Evolutionary conservation across 768 basidiomycete genomes (phyloP).

Genomic region (Suillus placidus): DNA sequence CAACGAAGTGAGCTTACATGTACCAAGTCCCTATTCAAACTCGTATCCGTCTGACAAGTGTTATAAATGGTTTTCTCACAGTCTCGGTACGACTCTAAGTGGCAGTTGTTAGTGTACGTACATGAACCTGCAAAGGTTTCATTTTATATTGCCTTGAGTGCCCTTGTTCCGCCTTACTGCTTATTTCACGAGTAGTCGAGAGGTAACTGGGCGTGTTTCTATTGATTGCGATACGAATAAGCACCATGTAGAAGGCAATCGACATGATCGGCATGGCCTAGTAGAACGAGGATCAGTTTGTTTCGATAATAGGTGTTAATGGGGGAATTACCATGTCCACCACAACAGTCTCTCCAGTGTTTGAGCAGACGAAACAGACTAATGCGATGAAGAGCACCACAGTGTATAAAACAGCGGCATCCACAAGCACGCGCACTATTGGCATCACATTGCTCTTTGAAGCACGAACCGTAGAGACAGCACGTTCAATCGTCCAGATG

Average conservation of each 20-base stretch:
- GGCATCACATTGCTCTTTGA: not conserved
- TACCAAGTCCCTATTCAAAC: no score
- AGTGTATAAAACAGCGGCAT: slow-evolving; percentile 11
- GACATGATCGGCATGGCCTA: slow-evolving; percentile 11
- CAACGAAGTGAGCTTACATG: no score
- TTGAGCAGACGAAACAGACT: slow-evolving; percentile 8
- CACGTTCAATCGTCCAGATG: slow-evolving; percentile 11
- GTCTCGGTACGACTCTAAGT: no score
- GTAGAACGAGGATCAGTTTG: not conserved
- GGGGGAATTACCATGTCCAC: slow-evolving; percentile 5
- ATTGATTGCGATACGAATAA: slow-evolving; percentile 3
- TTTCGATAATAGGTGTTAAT: not conserved
- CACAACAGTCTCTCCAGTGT: slow-evolving; percentile 7
- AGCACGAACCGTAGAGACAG: not conserved
- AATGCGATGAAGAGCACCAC: slow-evolving; percentile 7
- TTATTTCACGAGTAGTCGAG: no score
- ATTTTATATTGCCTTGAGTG: not conserved
- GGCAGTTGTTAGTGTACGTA: no score
- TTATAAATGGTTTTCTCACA: no score
- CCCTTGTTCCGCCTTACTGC: not conserved
- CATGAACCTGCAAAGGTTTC: not conserved
- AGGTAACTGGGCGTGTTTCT: no score
- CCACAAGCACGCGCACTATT: slow-evolving; percentile 9
- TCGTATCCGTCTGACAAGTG: no score
- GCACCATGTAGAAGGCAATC: slow-evolving; percentile 15